Conservation (phyloP, 176 grass and related monocot species). For the Avena insularis region DNA sequence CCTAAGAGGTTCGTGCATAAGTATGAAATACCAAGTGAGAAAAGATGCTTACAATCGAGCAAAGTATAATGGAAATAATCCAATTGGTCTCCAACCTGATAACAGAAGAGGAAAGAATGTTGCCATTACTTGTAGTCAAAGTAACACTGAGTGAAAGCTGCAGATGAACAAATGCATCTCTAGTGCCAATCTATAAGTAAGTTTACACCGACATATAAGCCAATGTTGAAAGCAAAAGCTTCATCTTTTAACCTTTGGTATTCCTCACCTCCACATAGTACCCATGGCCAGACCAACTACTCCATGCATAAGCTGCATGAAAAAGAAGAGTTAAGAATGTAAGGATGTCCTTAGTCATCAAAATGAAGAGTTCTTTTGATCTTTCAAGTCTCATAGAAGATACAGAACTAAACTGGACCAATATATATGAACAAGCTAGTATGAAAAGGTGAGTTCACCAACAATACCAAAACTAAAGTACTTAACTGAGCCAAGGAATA, state of each 20-base stretch:
- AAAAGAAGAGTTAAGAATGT: constrained; percentile 27
- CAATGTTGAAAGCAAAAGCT: constrained; percentile 22
- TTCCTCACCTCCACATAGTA: constrained; percentile 85
- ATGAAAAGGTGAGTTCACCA: constrained; percentile 2
- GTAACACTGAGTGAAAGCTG: constrained; percentile 3
- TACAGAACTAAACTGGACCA: neutral
- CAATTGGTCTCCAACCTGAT: constrained; percentile 73
- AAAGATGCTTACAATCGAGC: constrained; percentile 71
- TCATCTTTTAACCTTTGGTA: constrained; percentile 36
- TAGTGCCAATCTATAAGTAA: constrained; percentile 21
- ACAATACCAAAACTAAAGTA: constrained; percentile 9
- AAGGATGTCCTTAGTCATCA: neutral
- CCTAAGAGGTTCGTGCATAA: neutral
- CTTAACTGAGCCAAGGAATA: constrained; percentile 15
- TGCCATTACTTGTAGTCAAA: constrained; percentile 6
- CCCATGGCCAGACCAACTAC: constrained; percentile 90
- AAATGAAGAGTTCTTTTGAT: neutral
- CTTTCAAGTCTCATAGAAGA: constrained; percentile 26
- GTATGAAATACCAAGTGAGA: constrained; percentile 30
- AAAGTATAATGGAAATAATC: constrained; percentile 79
- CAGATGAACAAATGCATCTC: constrained; percentile 12
- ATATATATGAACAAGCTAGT: neutral
- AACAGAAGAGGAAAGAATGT: constrained; percentile 30
- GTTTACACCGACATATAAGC: constrained; percentile 28
- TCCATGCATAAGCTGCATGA: constrained; percentile 92